Base-by-base conservation (phyloP, 768 basidiomycete genomes). In the Pleurotus tuoliensis region DNA sequence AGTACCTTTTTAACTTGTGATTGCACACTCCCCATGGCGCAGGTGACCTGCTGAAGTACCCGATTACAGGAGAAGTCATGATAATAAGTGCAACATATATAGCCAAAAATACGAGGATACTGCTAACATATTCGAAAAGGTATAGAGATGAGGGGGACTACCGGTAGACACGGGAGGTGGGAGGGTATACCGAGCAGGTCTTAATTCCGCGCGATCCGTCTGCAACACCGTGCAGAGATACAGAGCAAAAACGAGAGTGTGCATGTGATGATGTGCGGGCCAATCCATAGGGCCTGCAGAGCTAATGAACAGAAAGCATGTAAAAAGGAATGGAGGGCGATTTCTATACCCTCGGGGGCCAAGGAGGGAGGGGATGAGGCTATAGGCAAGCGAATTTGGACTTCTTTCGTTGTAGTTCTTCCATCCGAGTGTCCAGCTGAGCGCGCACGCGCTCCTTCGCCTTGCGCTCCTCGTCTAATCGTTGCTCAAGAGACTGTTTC, bases 361-460 rank as follows among this genome's bases (percentile, higher is more conserved):
- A 11, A 34, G 30, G 30, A 60, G 46, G 59, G 48, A 59, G 44
- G 46, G 53, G 59, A 58, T 56, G 49, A 60, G 63, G 52, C 81
- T 78, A 94, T 71, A 94, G 80, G 72, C 92, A 94, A 53, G 87
- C 89, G 71, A 93, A 96, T 75, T 95, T 96, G 60, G 91, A 93
- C 76, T 93, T 94, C 58, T 90, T 87, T 74, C 81, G 82, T 68
- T 80, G 79, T 41, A 93, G 75, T 65, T 94, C 94, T 56, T 92
- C 90, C 86, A 93, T 88, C 61, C 94, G 86, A 15, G 82, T 80
- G 67, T 95, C 93, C 25, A 95, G 82, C 70, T 94, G 92, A 59
- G 87, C 86, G 50, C 92, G 85, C 50, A 85, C 89, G 22, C 92
- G 88, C 70, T 95, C 93, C 73, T 92, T 94, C n/a, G 83, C 88